phyloP scores from a whole-genome alignment of 805 yeast genomes.

The Ogataea nitratoaversa region DNA sequence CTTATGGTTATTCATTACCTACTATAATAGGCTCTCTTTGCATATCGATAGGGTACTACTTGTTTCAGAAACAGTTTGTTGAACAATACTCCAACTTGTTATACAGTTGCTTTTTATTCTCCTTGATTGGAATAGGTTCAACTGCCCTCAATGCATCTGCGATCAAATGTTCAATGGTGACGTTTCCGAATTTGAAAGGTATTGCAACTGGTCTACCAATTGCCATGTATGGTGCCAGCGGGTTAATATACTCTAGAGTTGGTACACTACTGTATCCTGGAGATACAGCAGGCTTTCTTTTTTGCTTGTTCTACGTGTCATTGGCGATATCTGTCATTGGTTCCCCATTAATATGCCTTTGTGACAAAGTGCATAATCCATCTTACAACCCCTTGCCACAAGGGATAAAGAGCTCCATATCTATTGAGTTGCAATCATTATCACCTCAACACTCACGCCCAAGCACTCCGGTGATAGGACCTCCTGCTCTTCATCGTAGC shows the following conservation, averaged over 20 bases:
- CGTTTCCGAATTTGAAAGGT: conserved; percentile 64
- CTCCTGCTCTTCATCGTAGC: not conserved
- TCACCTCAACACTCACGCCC: conserved; percentile 4
- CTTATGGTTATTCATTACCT: conserved; percentile 52
- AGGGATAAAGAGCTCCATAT: not conserved
- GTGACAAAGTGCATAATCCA: conserved; percentile 34
- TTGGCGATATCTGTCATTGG: conserved; percentile 39
- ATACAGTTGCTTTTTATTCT: conserved; percentile 43
- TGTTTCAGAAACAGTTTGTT: conserved; percentile 49
- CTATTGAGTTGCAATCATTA: conserved; percentile 2
- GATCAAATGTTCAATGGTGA: conserved; percentile 69
- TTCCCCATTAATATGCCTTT: conserved; percentile 41
- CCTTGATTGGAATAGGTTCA: conserved; percentile 63
- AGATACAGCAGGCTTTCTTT: conserved; percentile 51
- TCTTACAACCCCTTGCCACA: conserved; percentile 3
- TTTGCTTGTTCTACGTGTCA: conserved; percentile 41
- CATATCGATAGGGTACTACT: conserved; percentile 52
- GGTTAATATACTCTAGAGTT: conserved; percentile 57
- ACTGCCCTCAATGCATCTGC: conserved; percentile 61
- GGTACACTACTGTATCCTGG: conserved; percentile 53
- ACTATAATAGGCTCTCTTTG: conserved; percentile 45
- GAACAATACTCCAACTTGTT: conserved; percentile 34
- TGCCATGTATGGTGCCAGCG: conserved; percentile 72
- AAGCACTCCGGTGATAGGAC: not conserved
- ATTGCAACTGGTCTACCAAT: conserved; percentile 73